Percentiles rank a stretch among this genome's conserved stretches.
phyloP scores from a whole-genome alignment of 441 rosid species.

The Croton setiger region DNA sequence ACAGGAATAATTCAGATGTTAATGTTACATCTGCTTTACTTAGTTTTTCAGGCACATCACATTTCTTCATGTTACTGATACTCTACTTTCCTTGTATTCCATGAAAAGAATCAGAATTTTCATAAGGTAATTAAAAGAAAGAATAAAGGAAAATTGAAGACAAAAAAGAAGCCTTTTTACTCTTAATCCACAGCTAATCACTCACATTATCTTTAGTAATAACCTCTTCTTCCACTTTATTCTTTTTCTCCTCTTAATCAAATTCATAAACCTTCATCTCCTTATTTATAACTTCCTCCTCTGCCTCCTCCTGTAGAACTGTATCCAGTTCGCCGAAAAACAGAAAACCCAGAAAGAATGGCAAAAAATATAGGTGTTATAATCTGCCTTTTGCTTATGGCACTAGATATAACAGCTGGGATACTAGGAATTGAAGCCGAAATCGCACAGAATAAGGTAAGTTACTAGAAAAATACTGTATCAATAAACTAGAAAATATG shows the following conservation, averaged over 20 bases:
- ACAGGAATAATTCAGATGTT: background rate
- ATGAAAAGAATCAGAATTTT: conserved; percentile 66
- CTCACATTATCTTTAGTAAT: conserved; percentile 10
- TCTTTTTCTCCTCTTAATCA: conserved; percentile 39
- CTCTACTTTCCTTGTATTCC: conserved; percentile 54
- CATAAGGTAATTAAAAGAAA: conserved; percentile 20
- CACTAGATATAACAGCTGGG: conserved; percentile 77
- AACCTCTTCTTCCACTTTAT: conserved; percentile 37
- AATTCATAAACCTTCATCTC: conserved; percentile 16
- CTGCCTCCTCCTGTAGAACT: background rate
- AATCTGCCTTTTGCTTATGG: conserved; percentile 62
- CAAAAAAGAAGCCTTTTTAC: conserved; percentile 31
- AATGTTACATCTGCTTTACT: background rate
- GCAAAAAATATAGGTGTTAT: conserved; percentile 43
- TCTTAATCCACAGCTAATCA: conserved; percentile 35
- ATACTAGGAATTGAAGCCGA: conserved; percentile 77
- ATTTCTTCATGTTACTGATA: conserved; percentile 11
- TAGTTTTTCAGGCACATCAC: conserved; percentile 11
- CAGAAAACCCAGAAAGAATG: conserved; percentile 27
- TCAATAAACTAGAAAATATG: conserved; percentile 32
- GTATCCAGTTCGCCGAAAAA: conserved; percentile 1
- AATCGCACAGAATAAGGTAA: conserved; percentile 6
- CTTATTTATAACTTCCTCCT: background rate
- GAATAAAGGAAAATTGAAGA: conserved; percentile 38
- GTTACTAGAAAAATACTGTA: conserved; percentile 18